Evolutionary conservation across 2,329 filamentous ascomycete genomes (phyloP), one percentile per base, ranked within the genome.

Genomic region (Alternaria gansuensis): DNA sequence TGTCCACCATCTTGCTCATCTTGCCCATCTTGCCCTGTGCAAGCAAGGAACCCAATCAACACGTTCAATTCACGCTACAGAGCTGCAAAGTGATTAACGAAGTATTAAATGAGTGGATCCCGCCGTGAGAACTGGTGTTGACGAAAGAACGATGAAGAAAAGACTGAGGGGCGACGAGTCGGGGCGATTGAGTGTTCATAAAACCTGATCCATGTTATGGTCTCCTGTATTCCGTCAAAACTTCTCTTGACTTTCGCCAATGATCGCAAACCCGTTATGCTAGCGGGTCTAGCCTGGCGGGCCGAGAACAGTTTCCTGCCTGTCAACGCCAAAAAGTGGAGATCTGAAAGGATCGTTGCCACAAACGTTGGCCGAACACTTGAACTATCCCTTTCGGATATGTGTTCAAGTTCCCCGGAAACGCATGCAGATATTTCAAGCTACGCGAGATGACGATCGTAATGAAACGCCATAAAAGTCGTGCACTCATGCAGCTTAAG

Each of bases 1-100:
- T 56, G 13, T 56, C 31, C 33, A n/a, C 49, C 62, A 63, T 65
- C 17, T 26, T 53, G 40, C 34, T 49, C 60, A 63, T 65, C 28
- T 31, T 58, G 45, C 39, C 24, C 60, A 63, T 65, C 28, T 31
- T 58, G 45, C 39, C 24, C 31, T 36, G 34, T 40, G 45, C 4
- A 31, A 23, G 50, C 31, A 40, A 41, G 17, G 36, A 26, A 37
- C 43, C 29, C 28, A 54, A 29, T 34, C 37, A 10, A 49, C 9
- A 29, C 29, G 14, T 31, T 49, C 28, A 41, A 11, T 23, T 29
- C 21, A 52, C 9, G 31, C 24, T 45, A 36, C 39, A 33, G 39
- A 36, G 11, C 48, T 40, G 48, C 29, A 52, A 51, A 36, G 39
- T 24, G 41, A 41, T 34, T 37, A 28, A 37, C 21, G 28, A 11